phyloP scores from a whole-genome alignment of 768 basidiomycete species.

The Megacollybia marginata region DNA sequence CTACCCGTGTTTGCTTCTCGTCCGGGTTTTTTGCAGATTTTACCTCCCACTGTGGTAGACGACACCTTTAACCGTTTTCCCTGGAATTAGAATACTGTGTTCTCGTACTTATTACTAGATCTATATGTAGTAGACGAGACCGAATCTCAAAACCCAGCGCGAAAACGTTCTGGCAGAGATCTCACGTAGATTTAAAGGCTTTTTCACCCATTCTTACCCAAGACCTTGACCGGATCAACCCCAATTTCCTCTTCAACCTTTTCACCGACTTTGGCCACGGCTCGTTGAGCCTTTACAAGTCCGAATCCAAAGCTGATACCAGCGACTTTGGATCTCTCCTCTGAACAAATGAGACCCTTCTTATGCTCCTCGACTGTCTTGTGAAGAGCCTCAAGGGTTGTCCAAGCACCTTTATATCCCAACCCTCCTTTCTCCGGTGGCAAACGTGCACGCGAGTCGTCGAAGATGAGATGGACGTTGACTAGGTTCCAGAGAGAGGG shows the following conservation, averaged over 20 bases:
- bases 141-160: no score
- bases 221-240: neutral
- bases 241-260: slow-evolving; percentile 4
- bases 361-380: slow-evolving; percentile 47
- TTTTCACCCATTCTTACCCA: neutral
- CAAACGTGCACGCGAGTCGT: slow-evolving; percentile 57
- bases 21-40: no score
- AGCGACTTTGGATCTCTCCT: slow-evolving; percentile 32
- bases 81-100: no score
- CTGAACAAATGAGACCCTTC: slow-evolving; percentile 26
- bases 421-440: slow-evolving; percentile 50
- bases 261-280: slow-evolving; percentile 2
- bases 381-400: slow-evolving; percentile 49
- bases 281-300: slow-evolving; percentile 10
- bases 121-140: no score
- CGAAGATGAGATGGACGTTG: slow-evolving; percentile 50
- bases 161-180: no score
- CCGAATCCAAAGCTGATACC: slow-evolving; percentile 40
- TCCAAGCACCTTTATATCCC: slow-evolving; percentile 55
- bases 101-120: no score
- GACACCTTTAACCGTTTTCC: no score
- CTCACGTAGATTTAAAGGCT: no score
- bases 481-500: slow-evolving; percentile 50
- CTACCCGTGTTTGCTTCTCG: no score
- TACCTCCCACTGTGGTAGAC: no score